Evolutionary conservation across 2,329 filamentous ascomycete genomes (phyloP).

Genomic region (Aspergillus candidus): DNA sequence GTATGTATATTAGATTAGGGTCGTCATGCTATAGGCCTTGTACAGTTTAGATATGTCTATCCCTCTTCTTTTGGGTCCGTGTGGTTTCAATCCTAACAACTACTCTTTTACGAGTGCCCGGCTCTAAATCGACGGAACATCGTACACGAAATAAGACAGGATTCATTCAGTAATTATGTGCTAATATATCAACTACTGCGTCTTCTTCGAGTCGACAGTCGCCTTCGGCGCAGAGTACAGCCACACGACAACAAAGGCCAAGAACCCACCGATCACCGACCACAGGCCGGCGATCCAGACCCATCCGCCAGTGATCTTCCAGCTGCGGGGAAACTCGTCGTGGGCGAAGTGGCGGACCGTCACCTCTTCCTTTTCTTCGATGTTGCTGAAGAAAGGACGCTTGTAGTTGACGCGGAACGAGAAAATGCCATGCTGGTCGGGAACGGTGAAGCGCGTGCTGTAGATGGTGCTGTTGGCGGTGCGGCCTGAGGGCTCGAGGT

Average conservation of each 20-base stretch:
- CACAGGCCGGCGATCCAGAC: conserved; percentile 88
- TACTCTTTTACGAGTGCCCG: background rate
- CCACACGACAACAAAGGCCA: conserved; percentile 83
- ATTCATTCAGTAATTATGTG: conserved; percentile 18
- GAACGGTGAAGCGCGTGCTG: conserved; percentile 68
- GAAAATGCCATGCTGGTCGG: conserved; percentile 98
- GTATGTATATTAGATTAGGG: too few relatives aligned
- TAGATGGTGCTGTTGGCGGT: conserved; percentile 67
- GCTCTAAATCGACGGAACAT: conserved; percentile 1
- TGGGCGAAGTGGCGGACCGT: conserved; percentile 95
- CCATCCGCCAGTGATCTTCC: conserved; percentile 83
- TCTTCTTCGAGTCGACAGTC: conserved; percentile 39
- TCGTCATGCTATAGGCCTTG: too few relatives aligned
- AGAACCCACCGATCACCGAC: conserved; percentile 75
- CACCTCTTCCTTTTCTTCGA: conserved; percentile 93
- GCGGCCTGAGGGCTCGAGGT: conserved; percentile 54
- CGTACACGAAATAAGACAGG: conserved; percentile 8
- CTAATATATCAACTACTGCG: conserved; percentile 32
- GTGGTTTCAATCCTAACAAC: too few relatives aligned
- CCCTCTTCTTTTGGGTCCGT: too few relatives aligned
- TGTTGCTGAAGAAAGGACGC: conserved; percentile 77
- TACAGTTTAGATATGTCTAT: too few relatives aligned
- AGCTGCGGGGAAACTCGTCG: conserved; percentile 91
- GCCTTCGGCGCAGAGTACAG: conserved; percentile 62
- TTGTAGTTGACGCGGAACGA: conserved; percentile 98